Base-by-base conservation (phyloP, 106 monocot species). In the Apostasia shenzhenica region DNA sequence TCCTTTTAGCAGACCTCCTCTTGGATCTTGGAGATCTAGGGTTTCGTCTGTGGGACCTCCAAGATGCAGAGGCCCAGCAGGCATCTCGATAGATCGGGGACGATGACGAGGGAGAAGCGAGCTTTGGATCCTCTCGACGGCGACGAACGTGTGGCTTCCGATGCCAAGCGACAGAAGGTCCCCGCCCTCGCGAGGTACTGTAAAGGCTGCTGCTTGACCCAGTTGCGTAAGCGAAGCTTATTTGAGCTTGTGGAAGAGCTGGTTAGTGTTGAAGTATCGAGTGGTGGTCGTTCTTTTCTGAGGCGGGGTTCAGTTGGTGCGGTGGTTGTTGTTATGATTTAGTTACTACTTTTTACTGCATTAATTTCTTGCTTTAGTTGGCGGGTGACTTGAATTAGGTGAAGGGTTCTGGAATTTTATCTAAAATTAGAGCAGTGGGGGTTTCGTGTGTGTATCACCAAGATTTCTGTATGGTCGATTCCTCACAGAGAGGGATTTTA, bases 101-200 rank as follows among this genome's bases (percentile, higher is more conserved):
- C 75, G 75, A 69, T 54, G 75, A 44, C 67, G 8, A 68, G 68
- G 43, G 68, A 69, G 54, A 69, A 69, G 39, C 67, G 68, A 50
- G 69, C 8, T 13, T 69, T 62, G 45, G 75, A 76, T 61, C 43
- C 51, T 53, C 45, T 11, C 43, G 75, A 76, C 13, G 75, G 14
- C 9, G 67, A 54, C 3, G 75, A 61, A 14, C 47, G 38, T 11
- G 61, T 50, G 44, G 13, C 2, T 3, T 39, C 75, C 4, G 75
- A 76, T 7, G 40, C 68, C 48, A 76, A 76, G 69, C 75, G 75
- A 26, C 64, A 41, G 55, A 73, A 73, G 55, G 73, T 73, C 14
- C 75, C 75, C 3, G 69, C 67, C 13, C 75, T 76, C 47, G 75
- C 75, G 2, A 68, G 75, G 75, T 76, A 68, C 38, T 0, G 44